Conservation (phyloP, 805 yeast genomes). For the Jamesozyma piceae region DNA sequence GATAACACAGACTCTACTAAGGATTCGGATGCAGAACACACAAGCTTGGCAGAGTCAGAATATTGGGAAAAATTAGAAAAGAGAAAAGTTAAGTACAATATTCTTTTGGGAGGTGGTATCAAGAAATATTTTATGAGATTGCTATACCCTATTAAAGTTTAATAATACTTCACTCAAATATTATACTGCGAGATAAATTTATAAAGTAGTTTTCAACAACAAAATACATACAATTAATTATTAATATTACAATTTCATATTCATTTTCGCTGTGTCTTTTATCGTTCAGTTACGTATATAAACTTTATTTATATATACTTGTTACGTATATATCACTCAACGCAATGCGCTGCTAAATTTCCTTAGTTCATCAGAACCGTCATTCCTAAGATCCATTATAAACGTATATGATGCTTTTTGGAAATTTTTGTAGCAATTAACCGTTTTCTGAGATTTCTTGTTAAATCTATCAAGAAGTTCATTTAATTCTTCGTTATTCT, state of each 20-base stretch:
- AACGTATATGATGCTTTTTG: conserved; percentile 35
- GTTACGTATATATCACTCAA: no score
- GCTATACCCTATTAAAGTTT: conserved; percentile 21
- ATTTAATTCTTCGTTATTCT: conserved; percentile 19
- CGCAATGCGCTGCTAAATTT: conserved; percentile 36
- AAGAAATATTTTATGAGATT: conserved; percentile 20
- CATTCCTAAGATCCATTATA: conserved; percentile 44
- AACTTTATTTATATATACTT: no score
- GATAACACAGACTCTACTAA: conserved; percentile 1
- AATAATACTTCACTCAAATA: not conserved
- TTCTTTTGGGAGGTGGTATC: conserved; percentile 12
- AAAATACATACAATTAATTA: not conserved
- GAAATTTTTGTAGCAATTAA: conserved; percentile 37
- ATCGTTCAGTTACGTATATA: no score
- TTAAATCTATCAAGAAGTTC: conserved; percentile 27
- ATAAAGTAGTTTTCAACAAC: not conserved
- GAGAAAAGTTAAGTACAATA: conserved; percentile 12
- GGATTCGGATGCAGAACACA: not conserved
- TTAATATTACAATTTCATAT: not conserved
- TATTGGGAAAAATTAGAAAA: conserved; percentile 7
- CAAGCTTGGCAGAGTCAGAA: not conserved
- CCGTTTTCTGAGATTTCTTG: conserved; percentile 34
- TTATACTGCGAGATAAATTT: no score
- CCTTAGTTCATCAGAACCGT: conserved; percentile 39
- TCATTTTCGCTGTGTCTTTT: no score